Evolutionary conservation across 495 filamentous ascomycete species (phyloP).

Genomic region (Cercophora sp.): DNA sequence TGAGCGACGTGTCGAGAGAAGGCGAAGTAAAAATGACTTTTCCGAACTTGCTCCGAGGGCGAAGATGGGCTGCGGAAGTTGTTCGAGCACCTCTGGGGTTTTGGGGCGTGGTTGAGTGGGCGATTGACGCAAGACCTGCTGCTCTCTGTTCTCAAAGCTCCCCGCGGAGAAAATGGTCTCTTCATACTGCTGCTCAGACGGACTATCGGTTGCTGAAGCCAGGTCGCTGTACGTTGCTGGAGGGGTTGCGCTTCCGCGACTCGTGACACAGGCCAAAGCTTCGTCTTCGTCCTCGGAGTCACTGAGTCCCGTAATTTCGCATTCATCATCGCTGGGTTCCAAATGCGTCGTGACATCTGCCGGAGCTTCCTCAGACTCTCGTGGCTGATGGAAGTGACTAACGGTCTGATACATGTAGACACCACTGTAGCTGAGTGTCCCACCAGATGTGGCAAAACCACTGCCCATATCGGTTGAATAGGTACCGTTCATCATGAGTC

Average conservation of each 20-base stretch:
- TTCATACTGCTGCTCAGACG: not conserved
- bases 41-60: too few relatives aligned
- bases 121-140: too few relatives aligned
- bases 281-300: not conserved
- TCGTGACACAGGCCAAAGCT: not conserved
- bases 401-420: not conserved
- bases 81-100: too few relatives aligned
- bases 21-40: too few relatives aligned
- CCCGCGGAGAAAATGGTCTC: not conserved
- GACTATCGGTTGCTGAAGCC: not conserved
- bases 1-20: not conserved
- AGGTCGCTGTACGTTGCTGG: not conserved
- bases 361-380: not conserved
- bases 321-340: not conserved
- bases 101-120: too few relatives aligned
- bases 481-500: not conserved
- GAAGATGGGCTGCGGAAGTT: too few relatives aligned
- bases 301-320: constrained; percentile 1
- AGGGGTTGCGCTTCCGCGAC: not conserved
- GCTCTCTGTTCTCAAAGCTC: too few relatives aligned
- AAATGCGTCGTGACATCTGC: not conserved
- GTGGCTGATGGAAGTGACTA: not conserved
- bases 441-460: not conserved
- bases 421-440: not conserved
- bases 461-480: not conserved